Evolutionary conservation across 192 early-diverging fungal genomes (phyloP).

Genomic region (Backusella morwellensis): DNA sequence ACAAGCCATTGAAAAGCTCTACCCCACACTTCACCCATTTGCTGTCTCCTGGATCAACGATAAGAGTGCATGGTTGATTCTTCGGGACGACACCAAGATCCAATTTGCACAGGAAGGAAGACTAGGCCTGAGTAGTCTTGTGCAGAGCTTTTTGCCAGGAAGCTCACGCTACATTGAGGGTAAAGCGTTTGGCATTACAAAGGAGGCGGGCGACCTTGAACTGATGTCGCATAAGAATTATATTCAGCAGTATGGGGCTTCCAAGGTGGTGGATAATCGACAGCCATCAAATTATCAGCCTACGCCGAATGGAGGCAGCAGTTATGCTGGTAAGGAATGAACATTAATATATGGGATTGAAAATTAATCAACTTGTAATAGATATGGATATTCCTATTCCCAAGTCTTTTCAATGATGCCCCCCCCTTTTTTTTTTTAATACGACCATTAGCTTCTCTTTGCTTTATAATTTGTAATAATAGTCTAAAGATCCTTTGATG

Average conservation of each 20-base stretch:
- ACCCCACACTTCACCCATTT: constrained; percentile 41
- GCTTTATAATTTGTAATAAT: no score
- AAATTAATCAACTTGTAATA: no score
- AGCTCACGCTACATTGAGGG: constrained; percentile 29
- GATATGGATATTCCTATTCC: background rate
- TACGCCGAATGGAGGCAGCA: background rate
- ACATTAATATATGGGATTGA: no score
- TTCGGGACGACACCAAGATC: constrained; percentile 34
- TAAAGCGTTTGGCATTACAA: constrained; percentile 28
- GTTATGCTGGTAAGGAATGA: background rate
- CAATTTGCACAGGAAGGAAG: constrained; percentile 31
- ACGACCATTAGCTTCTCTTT: no score
- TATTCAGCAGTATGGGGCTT: constrained; percentile 17
- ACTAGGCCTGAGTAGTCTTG: constrained; percentile 32
- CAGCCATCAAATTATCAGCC: background rate
- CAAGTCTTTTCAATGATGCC: background rate
- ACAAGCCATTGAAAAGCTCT: constrained; percentile 48
- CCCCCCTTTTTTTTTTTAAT: background rate
- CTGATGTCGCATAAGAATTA: constrained; percentile 36
- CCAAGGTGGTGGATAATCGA: background rate
- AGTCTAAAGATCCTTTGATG: no score
- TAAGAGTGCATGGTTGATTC: constrained; percentile 47
- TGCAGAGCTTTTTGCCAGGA: constrained; percentile 35
- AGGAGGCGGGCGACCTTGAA: constrained; percentile 42
- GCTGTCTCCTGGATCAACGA: constrained; percentile 52